phyloP scores from a whole-genome alignment of 176 grass and related monocot species.

The Hsuehochloa calcarea region DNA sequence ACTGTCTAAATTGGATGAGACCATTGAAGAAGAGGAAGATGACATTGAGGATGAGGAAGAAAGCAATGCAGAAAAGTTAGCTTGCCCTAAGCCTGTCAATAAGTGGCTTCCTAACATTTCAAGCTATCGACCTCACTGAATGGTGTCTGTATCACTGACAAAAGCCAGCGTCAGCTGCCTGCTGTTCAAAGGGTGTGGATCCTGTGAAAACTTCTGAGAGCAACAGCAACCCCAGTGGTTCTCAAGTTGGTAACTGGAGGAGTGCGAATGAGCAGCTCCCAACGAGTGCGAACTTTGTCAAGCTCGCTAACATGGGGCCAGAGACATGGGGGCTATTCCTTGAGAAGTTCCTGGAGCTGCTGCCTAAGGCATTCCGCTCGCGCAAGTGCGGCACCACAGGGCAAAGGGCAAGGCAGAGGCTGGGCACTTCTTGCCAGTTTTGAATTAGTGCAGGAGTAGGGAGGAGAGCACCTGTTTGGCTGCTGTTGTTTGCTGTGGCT shows the following conservation, averaged over 20 bases:
- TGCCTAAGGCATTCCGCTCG: conserved; percentile 43
- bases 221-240: conserved; percentile 25
- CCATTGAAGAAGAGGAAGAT: conserved; percentile 57
- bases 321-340: conserved; percentile 69
- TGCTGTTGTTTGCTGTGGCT: conserved; percentile 38
- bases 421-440: conserved; percentile 95
- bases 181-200: conserved; percentile 28
- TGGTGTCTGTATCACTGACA: conserved; percentile 47
- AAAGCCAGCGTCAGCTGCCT: conserved; percentile 42
- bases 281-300: conserved; percentile 61
- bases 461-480: conserved; percentile 27
- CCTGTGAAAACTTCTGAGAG: conserved; percentile 23
- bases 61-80: conserved; percentile 45
- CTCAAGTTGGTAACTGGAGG: conserved; percentile 51
- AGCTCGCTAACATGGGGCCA: conserved; percentile 60
- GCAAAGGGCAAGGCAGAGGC: conserved; percentile 66
- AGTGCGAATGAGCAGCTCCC: conserved; percentile 70
- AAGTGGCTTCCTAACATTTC: conserved; percentile 55
- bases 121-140: conserved; percentile 77
- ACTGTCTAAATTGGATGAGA: conserved; percentile 66
- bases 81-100: conserved; percentile 31
- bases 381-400: conserved; percentile 33
- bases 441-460: conserved; percentile 52
- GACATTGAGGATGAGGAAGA: conserved; percentile 54
- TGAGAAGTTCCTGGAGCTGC: conserved; percentile 84